These are phyloP conservation scores for Immersiporthe knoxdaviesiana DNA, from an alignment of 2,329 filamentous ascomycete species.

Conservation along the genomic window DNA sequence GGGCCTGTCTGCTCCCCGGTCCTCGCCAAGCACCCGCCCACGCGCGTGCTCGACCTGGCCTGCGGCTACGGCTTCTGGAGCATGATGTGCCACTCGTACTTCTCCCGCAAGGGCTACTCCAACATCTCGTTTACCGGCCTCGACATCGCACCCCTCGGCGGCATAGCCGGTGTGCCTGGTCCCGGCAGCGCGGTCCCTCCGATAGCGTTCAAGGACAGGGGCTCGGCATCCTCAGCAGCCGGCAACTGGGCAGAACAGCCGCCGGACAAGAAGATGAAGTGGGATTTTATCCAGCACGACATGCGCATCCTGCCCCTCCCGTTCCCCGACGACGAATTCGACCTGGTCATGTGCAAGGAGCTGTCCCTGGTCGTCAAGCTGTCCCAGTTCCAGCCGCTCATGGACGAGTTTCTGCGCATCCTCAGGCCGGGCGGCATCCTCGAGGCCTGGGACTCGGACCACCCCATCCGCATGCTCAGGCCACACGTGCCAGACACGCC, in stretches of 20 bases:
- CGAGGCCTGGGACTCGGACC: conserved; percentile 90
- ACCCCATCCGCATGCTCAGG: conserved; percentile 79
- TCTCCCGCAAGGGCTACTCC: conserved; percentile 67
- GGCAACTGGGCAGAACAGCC: conserved; percentile 28
- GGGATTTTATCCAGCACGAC: conserved; percentile 89
- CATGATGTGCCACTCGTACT: conserved; percentile 82
- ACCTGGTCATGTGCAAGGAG: conserved; percentile 88
- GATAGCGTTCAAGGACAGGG: conserved; percentile 11
- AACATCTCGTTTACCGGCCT: conserved; percentile 80
- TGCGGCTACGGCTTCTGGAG: conserved; percentile 92
- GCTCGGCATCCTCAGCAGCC: conserved; percentile 15
- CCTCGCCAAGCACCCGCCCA: conserved; percentile 68
- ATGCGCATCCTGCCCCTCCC: conserved; percentile 76
- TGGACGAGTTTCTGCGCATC: conserved; percentile 77
- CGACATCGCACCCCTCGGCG: conserved; percentile 70
- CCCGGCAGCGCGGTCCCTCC: conserved; percentile 11
- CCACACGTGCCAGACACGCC: conserved; percentile 70
- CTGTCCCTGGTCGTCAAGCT: conserved; percentile 68
- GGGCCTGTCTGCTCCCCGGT: conserved; percentile 75
- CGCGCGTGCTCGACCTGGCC: conserved; percentile 80
- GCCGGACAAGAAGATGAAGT: conserved; percentile 74
- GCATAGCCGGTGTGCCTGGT: conserved; percentile 27
- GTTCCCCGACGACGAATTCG: conserved; percentile 78
- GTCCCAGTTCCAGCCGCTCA: conserved; percentile 56
- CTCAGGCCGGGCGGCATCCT: conserved; percentile 77